Evolutionary conservation across 192 early-diverging fungal species (phyloP), one percentile per base, ranked within the genome.

Genomic region (Haplosporangium gracile): DNA sequence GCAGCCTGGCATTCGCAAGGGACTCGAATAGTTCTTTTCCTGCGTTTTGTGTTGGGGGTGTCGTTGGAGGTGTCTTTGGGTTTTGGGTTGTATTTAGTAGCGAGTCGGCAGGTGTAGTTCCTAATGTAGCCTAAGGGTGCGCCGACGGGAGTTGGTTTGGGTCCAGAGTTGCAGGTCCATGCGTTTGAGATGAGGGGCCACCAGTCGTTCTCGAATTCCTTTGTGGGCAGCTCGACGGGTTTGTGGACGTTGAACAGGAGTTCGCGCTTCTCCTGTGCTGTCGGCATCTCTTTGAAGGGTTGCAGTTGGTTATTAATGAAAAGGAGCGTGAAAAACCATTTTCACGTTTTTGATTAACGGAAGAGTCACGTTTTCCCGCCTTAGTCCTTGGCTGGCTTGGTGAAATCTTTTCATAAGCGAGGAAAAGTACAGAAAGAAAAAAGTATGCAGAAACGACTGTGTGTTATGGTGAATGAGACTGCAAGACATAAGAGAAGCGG

Each of bases 181-280:
- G 72, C n/a, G 40, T 72, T 79, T 26, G 42, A 55, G 22, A 79
- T 72, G n/a, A 79, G 70, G 6, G 79, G 79, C 78, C 42, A 72
- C 78, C 70, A 79, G 20, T 68, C 47, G 18, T 81, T 69, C 24
- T 81, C 70, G 60, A 79, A 79, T 72, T 79, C 70, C 60, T 79
- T 51, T 38, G 53, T 79, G 15, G 78, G 55, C 39, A 79, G 70
- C 39, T 79, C 68, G 11, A 79, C 24, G 53, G 43, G 70, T 72
- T n/a, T 18, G 45, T 71, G 36, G 32, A 79, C 13, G 36, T 79
- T 79, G 42, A 79, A 79, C 22, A 72, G 18, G 16, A 36, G 43
- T 26, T 53, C 29, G 26, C 70, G 78, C 53, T 81, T 81, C 63
- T 81, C 51, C 63, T 81, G 34, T 16, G 72, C 16, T 51, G 57